phyloP scores from a whole-genome alignment of 257 asterid genomes.

The Primulina eburnea region DNA sequence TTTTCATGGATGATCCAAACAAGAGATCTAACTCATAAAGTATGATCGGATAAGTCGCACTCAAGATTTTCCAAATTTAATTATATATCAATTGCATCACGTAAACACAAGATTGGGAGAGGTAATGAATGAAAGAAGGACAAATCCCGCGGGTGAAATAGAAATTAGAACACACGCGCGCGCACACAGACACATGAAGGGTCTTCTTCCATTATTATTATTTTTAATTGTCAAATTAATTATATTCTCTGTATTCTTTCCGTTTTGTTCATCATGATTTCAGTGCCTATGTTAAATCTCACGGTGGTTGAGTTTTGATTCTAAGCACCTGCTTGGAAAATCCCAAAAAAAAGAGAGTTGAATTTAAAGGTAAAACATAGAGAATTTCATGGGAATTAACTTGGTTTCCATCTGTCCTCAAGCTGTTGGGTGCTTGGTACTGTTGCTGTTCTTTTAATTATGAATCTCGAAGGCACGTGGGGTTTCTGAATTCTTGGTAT shows the following conservation, averaged over 20 bases:
- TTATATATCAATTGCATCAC: no score
- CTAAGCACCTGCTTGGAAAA: constrained; percentile 5
- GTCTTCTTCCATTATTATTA: neutral
- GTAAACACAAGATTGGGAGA: no score
- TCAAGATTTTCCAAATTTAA: no score
- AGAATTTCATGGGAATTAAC: neutral
- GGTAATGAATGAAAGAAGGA: constrained; percentile 7
- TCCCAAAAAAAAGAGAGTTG: no score
- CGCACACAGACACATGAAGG: no score
- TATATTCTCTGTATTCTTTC: neutral
- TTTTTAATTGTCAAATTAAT: neutral
- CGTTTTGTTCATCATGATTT: constrained; percentile 19
- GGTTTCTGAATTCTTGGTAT: neutral
- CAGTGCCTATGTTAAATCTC: constrained; percentile 14
- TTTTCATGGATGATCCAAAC: no score
- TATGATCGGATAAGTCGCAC: no score
- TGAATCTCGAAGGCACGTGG: neutral
- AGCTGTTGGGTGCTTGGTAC: neutral
- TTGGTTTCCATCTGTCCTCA: neutral
- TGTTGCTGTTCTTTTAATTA: neutral
- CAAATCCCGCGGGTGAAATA: constrained; percentile 32
- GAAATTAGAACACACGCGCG: neutral
- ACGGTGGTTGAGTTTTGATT: neutral
- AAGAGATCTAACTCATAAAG: no score
- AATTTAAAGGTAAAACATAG: constrained; percentile 18